Percentiles rank a stretch among this genome's conserved stretches.
These are phyloP conservation scores for Macrophomina pseudophaseolina DNA, from an alignment of 2,329 filamentous ascomycete species.

Conservation along the genomic window DNA sequence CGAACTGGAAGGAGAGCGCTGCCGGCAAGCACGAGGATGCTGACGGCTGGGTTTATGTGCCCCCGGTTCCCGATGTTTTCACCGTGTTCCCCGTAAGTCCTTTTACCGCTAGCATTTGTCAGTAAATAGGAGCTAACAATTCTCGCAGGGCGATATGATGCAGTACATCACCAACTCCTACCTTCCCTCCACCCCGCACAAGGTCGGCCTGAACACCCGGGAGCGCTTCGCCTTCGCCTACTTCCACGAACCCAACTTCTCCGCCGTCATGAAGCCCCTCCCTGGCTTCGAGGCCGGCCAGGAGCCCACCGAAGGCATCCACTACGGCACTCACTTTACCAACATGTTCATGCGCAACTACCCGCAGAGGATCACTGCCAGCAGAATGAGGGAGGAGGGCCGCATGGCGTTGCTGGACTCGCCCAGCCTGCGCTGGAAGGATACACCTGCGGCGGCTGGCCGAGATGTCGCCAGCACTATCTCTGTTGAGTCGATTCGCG, in stretches of 20 bases:
- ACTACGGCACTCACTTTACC: slow-evolving; percentile 60
- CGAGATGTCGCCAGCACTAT: not conserved
- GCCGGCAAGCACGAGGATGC: slow-evolving; percentile 54
- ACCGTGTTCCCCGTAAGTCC: slow-evolving; percentile 54
- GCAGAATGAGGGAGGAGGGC: slow-evolving; percentile 33
- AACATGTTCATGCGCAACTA: slow-evolving; percentile 60
- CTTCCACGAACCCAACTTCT: slow-evolving; percentile 59
- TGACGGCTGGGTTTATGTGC: slow-evolving; percentile 55
- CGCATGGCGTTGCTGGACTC: slow-evolving; percentile 27
- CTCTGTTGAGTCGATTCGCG: not conserved
- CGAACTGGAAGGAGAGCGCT: slow-evolving; percentile 54
- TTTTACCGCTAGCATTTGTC: slow-evolving; percentile 32
- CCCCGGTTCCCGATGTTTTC: slow-evolving; percentile 51
- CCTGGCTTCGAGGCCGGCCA: slow-evolving; percentile 38
- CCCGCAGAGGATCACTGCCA: slow-evolving; percentile 53
- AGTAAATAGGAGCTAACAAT: not conserved
- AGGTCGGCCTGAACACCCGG: slow-evolving; percentile 56
- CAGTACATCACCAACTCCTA: slow-evolving; percentile 55
- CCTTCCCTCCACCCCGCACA: slow-evolving; percentile 57
- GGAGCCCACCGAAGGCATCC: slow-evolving; percentile 45
- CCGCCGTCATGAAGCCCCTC: slow-evolving; percentile 52
- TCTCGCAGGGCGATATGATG: slow-evolving; percentile 55
- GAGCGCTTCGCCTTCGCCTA: slow-evolving; percentile 58
- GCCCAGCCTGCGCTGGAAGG: not conserved
- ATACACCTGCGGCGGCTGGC: not conserved